Evolutionary conservation across 1,284 basidiomycete genomes (phyloP).

Genomic region (Irpex rosettiformis): DNA sequence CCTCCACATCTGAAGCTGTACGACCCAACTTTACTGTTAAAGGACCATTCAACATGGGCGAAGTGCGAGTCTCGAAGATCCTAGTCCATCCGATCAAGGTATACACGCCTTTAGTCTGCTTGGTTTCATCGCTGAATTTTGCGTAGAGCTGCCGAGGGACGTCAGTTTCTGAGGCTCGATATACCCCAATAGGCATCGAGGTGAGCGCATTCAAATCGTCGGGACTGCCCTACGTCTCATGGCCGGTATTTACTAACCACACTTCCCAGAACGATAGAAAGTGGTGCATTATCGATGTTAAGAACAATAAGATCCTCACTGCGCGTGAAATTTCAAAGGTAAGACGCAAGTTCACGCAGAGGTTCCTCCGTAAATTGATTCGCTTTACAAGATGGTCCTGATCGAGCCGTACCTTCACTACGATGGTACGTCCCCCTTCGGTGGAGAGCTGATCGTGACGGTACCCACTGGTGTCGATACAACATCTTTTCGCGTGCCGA

Average conservation of each 20-base stretch:
- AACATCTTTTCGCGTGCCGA: slow-evolving; percentile 52
- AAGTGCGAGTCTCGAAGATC: slow-evolving; percentile 54
- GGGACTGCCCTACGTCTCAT: neutral
- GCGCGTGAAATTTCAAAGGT: slow-evolving; percentile 64
- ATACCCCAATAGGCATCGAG: slow-evolving; percentile 62
- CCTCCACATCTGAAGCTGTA: neutral
- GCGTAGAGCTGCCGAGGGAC: slow-evolving; percentile 60
- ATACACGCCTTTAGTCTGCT: slow-evolving; percentile 11
- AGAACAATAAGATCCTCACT: slow-evolving; percentile 53
- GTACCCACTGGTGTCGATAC: slow-evolving; percentile 59
- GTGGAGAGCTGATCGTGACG: slow-evolving; percentile 46
- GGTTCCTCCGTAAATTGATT: slow-evolving; percentile 1
- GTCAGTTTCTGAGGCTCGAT: slow-evolving; percentile 51
- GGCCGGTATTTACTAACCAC: neutral
- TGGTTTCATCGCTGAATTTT: neutral
- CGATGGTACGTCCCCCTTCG: slow-evolving; percentile 41
- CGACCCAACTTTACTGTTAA: neutral
- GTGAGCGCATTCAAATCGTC: slow-evolving; percentile 31
- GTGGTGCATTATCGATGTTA: slow-evolving; percentile 63
- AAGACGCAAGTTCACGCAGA: slow-evolving; percentile 16
- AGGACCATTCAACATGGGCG: slow-evolving; percentile 18
- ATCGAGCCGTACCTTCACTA: slow-evolving; percentile 52
- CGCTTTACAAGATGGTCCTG: slow-evolving; percentile 55
- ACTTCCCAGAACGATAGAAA: slow-evolving; percentile 59
- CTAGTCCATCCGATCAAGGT: slow-evolving; percentile 70